Evolutionary conservation across 2,329 filamentous ascomycete species (phyloP), one percentile per base, ranked within the genome.

Genomic region (Cryphonectria japonica): DNA sequence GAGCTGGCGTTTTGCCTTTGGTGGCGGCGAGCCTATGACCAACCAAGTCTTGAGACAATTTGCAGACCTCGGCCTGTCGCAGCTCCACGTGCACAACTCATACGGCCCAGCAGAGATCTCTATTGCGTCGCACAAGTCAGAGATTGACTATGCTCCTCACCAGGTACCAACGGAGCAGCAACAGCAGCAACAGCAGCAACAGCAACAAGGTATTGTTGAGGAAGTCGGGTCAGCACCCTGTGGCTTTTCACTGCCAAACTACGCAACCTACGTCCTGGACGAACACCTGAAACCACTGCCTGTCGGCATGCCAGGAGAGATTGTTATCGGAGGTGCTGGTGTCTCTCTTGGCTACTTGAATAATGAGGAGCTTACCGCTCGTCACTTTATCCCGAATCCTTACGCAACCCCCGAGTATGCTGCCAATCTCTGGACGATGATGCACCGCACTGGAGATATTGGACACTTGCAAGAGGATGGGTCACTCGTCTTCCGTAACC

Each of bases 191-290:
- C 37, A 37, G 37, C 37, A 37, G 9, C 34, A 66, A 77, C 9
- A 46, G 43, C 19, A 71, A 16, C 43, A 6, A 16, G 43, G 22
- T 14, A 3, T 14, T 34, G 26, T 43, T n/a, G 59, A 61, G 34
- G 59, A 61, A 8, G 32, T 19, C 39, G 62, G 39, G 37, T 43
- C 41, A 2, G 63, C n/a, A 61, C 26, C 75, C 77, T 37, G 61
- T 43, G 34, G 61, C 7, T 26, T 63, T 29, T 29, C 52, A 13
- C 37, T 63, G 19, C 61, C 61, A 0, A 82, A 81, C 72, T 78
- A 80, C 1, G 77, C 80, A 1, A 73, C 83, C 1, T 85, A 84
- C 70, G 79, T 87, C 14, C 76, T 86, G 1, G 80, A 85, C 68
- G 71, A 75, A 9, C 69, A 77, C 1, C 71, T 76, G 50, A 71